A percentile compares a stretch with the other conserved stretches of the same genome.
Evolutionary conservation across 768 basidiomycete genomes (phyloP).

Genomic region (Paxillus rubicundulus): DNA sequence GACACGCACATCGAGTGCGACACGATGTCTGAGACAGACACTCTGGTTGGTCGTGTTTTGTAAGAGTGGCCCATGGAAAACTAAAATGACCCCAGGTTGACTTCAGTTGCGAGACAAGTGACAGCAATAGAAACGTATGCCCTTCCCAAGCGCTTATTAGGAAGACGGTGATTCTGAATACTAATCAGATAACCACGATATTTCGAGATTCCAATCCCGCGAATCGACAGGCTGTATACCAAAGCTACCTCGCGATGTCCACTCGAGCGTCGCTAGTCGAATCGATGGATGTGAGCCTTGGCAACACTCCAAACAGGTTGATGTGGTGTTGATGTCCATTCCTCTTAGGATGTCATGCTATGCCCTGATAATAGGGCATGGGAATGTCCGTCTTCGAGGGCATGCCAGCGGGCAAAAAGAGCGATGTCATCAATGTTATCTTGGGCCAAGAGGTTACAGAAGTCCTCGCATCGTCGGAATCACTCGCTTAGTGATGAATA

Average conservation of each 20-base stretch:
- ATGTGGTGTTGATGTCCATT: neutral
- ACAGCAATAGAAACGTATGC: neutral
- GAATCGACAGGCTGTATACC: constrained; percentile 10
- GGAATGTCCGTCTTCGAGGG: constrained; percentile 13
- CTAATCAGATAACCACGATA: constrained; percentile 12
- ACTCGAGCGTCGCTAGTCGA: neutral
- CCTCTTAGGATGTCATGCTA: constrained; percentile 23
- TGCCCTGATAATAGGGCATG: constrained; percentile 42
- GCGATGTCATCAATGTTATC: neutral
- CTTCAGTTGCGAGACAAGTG: neutral
- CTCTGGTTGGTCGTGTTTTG: constrained; percentile 7
- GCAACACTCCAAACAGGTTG: neutral
- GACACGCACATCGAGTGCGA: neutral
- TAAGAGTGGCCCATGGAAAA: neutral
- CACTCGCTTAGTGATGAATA: neutral
- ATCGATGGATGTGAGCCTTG: constrained; percentile 1
- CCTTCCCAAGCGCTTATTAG: neutral
- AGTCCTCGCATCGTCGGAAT: neutral
- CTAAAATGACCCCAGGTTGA: constrained; percentile 8
- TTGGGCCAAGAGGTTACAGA: neutral
- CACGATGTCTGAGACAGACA: constrained; percentile 12
- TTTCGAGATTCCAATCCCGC: constrained; percentile 5
- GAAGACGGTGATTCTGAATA: neutral
- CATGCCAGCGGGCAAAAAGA: neutral
- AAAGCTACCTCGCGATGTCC: constrained; percentile 5